Evolutionary conservation across 805 yeast genomes (phyloP).

Genomic region (Candida coleopterorum): DNA sequence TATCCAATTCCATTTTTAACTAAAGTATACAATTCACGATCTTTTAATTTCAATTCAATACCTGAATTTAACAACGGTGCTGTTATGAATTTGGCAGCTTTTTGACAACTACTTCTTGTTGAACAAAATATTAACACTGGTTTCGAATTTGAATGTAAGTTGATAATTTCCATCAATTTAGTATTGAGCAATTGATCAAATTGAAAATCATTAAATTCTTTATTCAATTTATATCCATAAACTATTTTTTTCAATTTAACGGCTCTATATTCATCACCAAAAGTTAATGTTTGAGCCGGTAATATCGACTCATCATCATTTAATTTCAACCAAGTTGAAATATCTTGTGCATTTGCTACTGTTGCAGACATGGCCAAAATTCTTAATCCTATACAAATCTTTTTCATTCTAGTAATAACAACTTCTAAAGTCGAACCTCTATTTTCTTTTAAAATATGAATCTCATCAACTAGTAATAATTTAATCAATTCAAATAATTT

Average conservation of each 20-base stretch:
- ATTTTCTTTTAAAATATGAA: slow-evolving; percentile 22
- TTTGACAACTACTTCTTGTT: slow-evolving; percentile 43
- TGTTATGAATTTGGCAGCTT: slow-evolving; percentile 41
- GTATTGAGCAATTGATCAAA: slow-evolving; percentile 42
- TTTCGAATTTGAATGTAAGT: slow-evolving; percentile 31
- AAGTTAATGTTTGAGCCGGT: slow-evolving; percentile 34
- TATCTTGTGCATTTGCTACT: slow-evolving; percentile 46
- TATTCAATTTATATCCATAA: slow-evolving; percentile 34
- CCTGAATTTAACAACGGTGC: slow-evolving; percentile 11
- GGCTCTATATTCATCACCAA: slow-evolving; percentile 46
- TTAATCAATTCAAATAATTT: slow-evolving; percentile 14
- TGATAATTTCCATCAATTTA: slow-evolving; percentile 37
- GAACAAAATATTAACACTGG: slow-evolving; percentile 52
- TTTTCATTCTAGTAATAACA: slow-evolving; percentile 13
- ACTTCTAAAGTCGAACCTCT: slow-evolving; percentile 27
- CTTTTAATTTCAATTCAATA: slow-evolving; percentile 12
- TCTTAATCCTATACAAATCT: slow-evolving; percentile 8
- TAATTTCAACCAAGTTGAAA: slow-evolving; percentile 24
- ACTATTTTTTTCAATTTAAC: slow-evolving; percentile 40
- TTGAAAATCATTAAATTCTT: slow-evolving; percentile 40
- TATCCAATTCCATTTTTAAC: slow-evolving; percentile 40
- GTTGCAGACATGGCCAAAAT: slow-evolving; percentile 40
- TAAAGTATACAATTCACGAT: slow-evolving; percentile 21
- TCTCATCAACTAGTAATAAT: slow-evolving; percentile 23
- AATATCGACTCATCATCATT: slow-evolving; percentile 2